These are phyloP conservation scores for Coemansia sp. DNA, from an alignment of 192 early-diverging fungal species.

Conservation along the genomic window DNA sequence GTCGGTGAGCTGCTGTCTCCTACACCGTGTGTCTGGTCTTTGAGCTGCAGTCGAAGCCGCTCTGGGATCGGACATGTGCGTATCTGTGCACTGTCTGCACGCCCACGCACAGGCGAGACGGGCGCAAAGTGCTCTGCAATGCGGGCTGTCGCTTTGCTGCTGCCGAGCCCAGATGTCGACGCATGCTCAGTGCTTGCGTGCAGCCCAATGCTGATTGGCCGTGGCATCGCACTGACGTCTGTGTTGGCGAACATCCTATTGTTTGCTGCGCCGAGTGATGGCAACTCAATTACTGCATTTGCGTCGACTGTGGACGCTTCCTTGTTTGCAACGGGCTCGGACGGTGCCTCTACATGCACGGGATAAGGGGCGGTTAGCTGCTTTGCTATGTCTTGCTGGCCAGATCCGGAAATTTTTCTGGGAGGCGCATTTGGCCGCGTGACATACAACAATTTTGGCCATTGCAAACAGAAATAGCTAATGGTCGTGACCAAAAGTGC, in stretches of 20 bases:
- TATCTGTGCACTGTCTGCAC: constrained; percentile 24
- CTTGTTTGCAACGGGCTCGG: constrained; percentile 2
- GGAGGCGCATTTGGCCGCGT: background rate
- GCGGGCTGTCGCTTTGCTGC: background rate
- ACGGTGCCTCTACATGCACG: background rate
- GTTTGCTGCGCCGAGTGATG: background rate
- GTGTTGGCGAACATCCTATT: background rate
- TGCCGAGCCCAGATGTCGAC: background rate
- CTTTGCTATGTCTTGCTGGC: background rate
- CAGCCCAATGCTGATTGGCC: constrained; percentile 7
- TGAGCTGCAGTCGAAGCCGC: constrained; percentile 26
- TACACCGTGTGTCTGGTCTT: constrained; percentile 8
- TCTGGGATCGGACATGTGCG: constrained; percentile 53
- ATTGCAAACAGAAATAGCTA: background rate
- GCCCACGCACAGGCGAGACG: background rate
- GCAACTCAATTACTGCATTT: constrained; percentile 5
- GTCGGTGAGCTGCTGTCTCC: constrained; percentile 19
- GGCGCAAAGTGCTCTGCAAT: constrained; percentile 6
- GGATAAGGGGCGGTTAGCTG: background rate
- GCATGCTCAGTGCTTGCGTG: background rate
- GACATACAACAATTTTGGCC: background rate
- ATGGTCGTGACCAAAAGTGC: background rate
- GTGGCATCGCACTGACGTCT: background rate
- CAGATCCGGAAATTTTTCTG: background rate
- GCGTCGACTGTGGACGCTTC: background rate